These are phyloP conservation scores for Globisporangium megalacanthum DNA, from an alignment of 352 stramenopile species.

Conservation along the genomic window DNA sequence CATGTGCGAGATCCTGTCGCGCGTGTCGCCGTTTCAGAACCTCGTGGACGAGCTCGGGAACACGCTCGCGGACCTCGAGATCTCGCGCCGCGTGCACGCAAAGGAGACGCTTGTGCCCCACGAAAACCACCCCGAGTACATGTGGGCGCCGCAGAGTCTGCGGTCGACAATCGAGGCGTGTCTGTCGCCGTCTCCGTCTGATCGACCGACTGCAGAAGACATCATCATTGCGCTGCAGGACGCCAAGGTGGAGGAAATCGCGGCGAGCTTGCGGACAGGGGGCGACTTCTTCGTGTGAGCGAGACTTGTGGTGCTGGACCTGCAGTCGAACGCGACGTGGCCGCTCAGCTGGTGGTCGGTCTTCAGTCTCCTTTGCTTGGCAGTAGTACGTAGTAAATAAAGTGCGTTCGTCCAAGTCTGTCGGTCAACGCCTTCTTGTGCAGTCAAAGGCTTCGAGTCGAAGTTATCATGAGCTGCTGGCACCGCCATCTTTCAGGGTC, in stretches of 20 bases:
- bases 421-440: too few relatives aligned
- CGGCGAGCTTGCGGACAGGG: constrained; percentile 13
- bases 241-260: constrained; percentile 27
- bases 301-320: neutral
- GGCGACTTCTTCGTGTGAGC: constrained; percentile 17
- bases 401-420: too few relatives aligned
- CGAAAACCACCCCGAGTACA: constrained; percentile 36
- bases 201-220: constrained; percentile 43
- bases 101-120: constrained; percentile 35
- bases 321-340: too few relatives aligned
- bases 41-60: constrained; percentile 42
- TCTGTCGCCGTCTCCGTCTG: constrained; percentile 42
- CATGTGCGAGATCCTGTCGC: constrained; percentile 55
- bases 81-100: constrained; percentile 28
- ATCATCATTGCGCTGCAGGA: constrained; percentile 36
- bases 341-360: too few relatives aligned
- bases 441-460: too few relatives aligned
- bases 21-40: constrained; percentile 36
- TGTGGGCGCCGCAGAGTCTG: constrained; percentile 31
- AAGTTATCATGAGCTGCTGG: too few relatives aligned
- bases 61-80: constrained; percentile 46
- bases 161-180: constrained; percentile 39
- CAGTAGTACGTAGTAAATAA: too few relatives aligned
- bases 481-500: too few relatives aligned
- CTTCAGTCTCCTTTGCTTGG: too few relatives aligned